A percentile compares a stretch with the other conserved stretches of the same genome.
phyloP scores from a whole-genome alignment of 192 early-diverging fungal species.

The Haplosporangium gracile region DNA sequence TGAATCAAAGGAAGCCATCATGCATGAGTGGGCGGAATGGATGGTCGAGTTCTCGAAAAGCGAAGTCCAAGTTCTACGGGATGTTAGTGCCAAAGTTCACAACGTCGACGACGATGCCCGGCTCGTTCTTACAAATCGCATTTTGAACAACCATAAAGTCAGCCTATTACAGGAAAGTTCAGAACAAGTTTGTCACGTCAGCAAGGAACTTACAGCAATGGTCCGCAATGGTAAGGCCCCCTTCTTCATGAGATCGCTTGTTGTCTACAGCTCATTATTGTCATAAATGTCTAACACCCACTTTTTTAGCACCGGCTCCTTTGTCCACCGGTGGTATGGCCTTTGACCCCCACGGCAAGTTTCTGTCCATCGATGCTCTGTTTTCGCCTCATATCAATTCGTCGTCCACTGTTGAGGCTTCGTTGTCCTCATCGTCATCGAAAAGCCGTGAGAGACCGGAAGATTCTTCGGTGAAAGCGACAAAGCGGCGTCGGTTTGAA shows the following conservation, averaged over 20 bases:
- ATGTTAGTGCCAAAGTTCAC: slow-evolving; percentile 22
- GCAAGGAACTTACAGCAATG: slow-evolving; percentile 21
- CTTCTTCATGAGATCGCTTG: neutral
- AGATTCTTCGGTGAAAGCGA: neutral
- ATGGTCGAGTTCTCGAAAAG: slow-evolving; percentile 10
- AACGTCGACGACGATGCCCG: slow-evolving; percentile 32
- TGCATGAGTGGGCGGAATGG: slow-evolving; percentile 29
- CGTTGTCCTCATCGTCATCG: neutral
- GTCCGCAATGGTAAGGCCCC: slow-evolving; percentile 16
- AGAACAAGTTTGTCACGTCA: slow-evolving; percentile 27
- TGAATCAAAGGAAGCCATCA: slow-evolving; percentile 21
- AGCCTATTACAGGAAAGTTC: slow-evolving; percentile 27
- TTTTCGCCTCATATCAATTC: neutral
- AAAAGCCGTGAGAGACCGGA: slow-evolving; percentile 7
- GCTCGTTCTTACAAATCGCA: slow-evolving; percentile 28
- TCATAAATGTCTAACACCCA: neutral
- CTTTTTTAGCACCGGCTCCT: slow-evolving; percentile 1
- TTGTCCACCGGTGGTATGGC: neutral
- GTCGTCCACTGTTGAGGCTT: no score
- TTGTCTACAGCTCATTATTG: neutral
- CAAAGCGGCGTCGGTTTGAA: slow-evolving; percentile 2
- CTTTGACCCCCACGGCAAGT: neutral
- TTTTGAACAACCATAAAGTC: slow-evolving; percentile 27
- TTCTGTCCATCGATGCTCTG: neutral
- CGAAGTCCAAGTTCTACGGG: slow-evolving; percentile 21